Evolutionary conservation across 106 monocot genomes (phyloP).

Genomic region (Allium fistulosum): DNA sequence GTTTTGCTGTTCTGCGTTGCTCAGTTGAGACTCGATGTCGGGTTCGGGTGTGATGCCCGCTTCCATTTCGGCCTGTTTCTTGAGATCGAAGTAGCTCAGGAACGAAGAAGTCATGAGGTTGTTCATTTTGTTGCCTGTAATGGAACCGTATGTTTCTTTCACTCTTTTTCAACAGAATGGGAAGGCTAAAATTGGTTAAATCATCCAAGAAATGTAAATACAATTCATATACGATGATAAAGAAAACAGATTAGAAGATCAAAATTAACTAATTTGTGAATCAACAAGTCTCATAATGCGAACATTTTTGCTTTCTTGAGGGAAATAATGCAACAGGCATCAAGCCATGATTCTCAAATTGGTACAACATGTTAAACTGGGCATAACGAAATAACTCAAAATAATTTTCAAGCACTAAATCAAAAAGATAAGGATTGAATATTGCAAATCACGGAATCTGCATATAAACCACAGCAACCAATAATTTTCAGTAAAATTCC

Average conservation of each 20-base stretch:
- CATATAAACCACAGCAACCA: too few species aligned
- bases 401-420: too few species aligned
- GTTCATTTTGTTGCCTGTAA: conserved; percentile 24
- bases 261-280: too few species aligned
- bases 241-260: not conserved
- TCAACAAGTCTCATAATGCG: not conserved
- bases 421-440: too few species aligned
- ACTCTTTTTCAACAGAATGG: too few species aligned
- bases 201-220: not conserved
- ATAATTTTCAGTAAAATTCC: too few species aligned
- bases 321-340: too few species aligned
- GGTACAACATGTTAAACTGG: too few species aligned
- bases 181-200: not conserved
- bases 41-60: not conserved
- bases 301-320: not conserved
- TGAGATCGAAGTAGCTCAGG: conserved; percentile 36
- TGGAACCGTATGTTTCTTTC: too few species aligned
- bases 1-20: conserved; percentile 31
- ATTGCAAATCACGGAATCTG: too few species aligned
- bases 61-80: conserved; percentile 36
- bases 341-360: too few species aligned
- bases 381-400: too few species aligned
- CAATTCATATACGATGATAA: not conserved
- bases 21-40: conserved; percentile 23
- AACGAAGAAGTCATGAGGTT: conserved; percentile 47